These are phyloP conservation scores for Globisporangium canariense DNA, from an alignment of 352 stramenopile species.

Conservation along the genomic window DNA sequence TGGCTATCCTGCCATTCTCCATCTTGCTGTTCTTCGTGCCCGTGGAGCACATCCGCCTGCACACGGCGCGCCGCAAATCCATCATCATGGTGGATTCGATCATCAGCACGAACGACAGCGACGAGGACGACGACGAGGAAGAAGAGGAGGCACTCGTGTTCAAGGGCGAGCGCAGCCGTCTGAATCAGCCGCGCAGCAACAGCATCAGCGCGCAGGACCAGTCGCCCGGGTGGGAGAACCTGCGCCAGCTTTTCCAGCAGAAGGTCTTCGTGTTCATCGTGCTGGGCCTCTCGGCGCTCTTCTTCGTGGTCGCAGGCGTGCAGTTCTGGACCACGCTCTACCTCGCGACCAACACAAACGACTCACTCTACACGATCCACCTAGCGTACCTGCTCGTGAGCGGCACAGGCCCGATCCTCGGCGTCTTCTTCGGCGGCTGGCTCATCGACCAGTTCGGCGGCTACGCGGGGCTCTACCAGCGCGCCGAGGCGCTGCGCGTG, in stretches of 20 bases:
- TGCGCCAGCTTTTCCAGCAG: conserved; percentile 50
- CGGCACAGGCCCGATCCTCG: conserved; percentile 73
- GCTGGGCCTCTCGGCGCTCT: conserved; percentile 73
- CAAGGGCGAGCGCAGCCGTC: conserved; percentile 28
- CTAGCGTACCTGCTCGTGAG: conserved; percentile 69
- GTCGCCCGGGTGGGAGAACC: conserved; percentile 39
- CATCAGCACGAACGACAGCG: conserved; percentile 36
- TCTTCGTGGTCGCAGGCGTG: conserved; percentile 78
- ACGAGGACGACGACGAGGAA: conserved; percentile 30
- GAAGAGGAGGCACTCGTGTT: conserved; percentile 20
- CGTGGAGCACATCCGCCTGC: conserved; percentile 58
- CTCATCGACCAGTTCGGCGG: conserved; percentile 78
- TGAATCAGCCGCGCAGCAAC: conserved; percentile 18
- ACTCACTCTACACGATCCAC: conserved; percentile 80
- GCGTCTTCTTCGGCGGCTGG: conserved; percentile 85
- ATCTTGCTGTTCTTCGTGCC: conserved; percentile 82
- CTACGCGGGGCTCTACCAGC: conserved; percentile 64
- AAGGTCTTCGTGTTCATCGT: conserved; percentile 77
- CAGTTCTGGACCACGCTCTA: conserved; percentile 87
- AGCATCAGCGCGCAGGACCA: conserved; percentile 27
- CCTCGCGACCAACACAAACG: conserved; percentile 73
- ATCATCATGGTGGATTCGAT: conserved; percentile 63
- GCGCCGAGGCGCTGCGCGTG: conserved; percentile 63
- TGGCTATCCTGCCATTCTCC: conserved; percentile 66
- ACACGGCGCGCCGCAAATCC: conserved; percentile 44